Evolutionary conservation across 2,329 filamentous ascomycete species (phyloP), one percentile per base, ranked within the genome.

Genomic region (Aspergillus ochraceus): DNA sequence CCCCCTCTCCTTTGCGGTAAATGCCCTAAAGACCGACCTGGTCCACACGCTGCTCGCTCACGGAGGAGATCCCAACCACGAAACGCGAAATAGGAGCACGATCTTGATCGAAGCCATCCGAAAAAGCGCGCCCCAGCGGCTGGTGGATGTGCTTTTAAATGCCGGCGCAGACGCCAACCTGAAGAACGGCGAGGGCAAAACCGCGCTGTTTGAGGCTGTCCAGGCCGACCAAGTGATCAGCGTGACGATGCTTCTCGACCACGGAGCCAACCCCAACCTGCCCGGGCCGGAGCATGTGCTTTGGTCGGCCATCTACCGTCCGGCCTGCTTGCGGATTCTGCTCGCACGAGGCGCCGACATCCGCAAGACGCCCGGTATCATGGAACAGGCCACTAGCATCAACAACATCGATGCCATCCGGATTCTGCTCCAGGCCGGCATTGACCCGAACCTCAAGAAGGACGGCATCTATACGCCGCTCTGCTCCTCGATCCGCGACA

Each of bases 231-330:
- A 87, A 6, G 74, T 81, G 52, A 86, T 89, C 59, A 77, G 88
- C 1, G 82, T 88, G 60, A 78, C 74, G 1, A 69, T 77, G 3
- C 71, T 86, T 17, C 73, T 87, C 2, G 80, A 89, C 54, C 81
- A 87, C 57, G 82, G 84, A 3, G 88, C 88, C 2, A 83, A 90
- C 66, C 83, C 87, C 9, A 90, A 91, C 69, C 77, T 90, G 6
- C 88, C 88, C 1, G 87, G 86, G 1, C 87, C 87, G 11, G 88
- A 89, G 72, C 85, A 90, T 75, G 84, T 87, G 74, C 80, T 90
- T 24, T 88, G 88, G 88, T 86, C 86, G 2, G 80, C 87, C 0
- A 83, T 83, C 0, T 85, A 86, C 72, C 81, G 87, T 54, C 79
- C 86, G 0, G 74, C 79, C 8, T 87, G 84, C 60, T 76, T 90